Percentiles rank a stretch among this genome's conserved stretches.
phyloP scores from a whole-genome alignment of 306 rosid species.

The Vicia faba region DNA sequence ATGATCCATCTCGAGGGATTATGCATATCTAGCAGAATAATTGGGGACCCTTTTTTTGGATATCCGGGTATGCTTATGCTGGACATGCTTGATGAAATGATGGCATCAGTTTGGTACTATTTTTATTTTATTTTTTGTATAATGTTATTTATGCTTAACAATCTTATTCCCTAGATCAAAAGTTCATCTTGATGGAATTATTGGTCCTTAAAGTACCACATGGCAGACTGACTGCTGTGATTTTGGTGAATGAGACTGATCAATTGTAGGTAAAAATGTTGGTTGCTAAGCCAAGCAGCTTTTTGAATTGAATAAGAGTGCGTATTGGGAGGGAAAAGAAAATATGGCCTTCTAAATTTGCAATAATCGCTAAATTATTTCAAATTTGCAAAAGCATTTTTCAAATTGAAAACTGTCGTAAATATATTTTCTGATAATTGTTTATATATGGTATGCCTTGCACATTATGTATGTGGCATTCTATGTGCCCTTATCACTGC shows the following conservation, averaged over 20 bases:
- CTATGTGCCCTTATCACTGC: too few relatives aligned
- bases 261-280: neutral
- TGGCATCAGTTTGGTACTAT: neutral
- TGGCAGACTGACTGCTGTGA: neutral
- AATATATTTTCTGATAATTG: too few relatives aligned
- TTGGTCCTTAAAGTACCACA: neutral
- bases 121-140: neutral
- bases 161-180: neutral
- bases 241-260: neutral
- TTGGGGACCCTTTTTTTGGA: conserved; percentile 7
- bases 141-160: neutral
- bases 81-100: neutral
- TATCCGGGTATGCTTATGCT: conserved; percentile 13
- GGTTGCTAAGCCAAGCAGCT: neutral
- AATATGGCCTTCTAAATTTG: too few relatives aligned
- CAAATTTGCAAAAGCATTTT: too few relatives aligned
- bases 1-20: conserved; percentile 5
- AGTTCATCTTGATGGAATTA: neutral
- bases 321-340: too few relatives aligned
- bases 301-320: too few relatives aligned
- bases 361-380: too few relatives aligned
- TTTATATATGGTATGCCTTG: too few relatives aligned
- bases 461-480: too few relatives aligned
- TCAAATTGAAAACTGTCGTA: too few relatives aligned
- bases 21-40: conserved; percentile 5